A percentile compares a stretch with the other conserved stretches of the same genome.
These are phyloP conservation scores for Cornus suecica DNA, from an alignment of 148 eudicot genomes.

Conservation along the genomic window DNA sequence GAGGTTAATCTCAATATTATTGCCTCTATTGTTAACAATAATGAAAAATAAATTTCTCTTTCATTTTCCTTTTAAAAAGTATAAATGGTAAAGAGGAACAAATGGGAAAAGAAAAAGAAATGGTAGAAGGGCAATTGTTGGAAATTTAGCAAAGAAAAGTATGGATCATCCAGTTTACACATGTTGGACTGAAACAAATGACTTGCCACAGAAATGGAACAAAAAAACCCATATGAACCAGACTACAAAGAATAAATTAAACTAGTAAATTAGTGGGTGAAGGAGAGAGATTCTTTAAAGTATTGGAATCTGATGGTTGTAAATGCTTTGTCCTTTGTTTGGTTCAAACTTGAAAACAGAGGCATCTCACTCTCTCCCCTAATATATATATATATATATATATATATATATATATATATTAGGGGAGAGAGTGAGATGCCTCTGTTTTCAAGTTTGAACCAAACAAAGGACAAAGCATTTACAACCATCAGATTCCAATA, in stretches of 20 bases:
- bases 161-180: constrained; percentile 2
- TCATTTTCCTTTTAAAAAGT: no score
- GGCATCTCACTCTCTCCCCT: not conserved
- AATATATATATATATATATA: no score
- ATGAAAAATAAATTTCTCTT: no score
- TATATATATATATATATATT: no score
- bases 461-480: not conserved
- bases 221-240: not conserved
- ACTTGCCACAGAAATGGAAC: constrained; percentile 3
- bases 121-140: not conserved
- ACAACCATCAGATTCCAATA: constrained; percentile 12
- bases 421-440: not conserved
- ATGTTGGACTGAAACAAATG: not conserved
- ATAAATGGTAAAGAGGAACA: no score
- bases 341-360: not conserved
- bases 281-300: constrained; percentile 2
- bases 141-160: not conserved
- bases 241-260: not conserved
- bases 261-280: not conserved
- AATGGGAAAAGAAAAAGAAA: no score
- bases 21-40: no score
- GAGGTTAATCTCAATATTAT: no score
- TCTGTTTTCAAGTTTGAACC: not conserved
- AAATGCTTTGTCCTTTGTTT: not conserved
- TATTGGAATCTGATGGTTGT: constrained; percentile 12